A percentile compares a stretch with the other conserved stretches of the same genome.
These are phyloP conservation scores for Rhamnella rubrinervis DNA, from an alignment of 331 rosid genomes.

Conservation along the genomic window DNA sequence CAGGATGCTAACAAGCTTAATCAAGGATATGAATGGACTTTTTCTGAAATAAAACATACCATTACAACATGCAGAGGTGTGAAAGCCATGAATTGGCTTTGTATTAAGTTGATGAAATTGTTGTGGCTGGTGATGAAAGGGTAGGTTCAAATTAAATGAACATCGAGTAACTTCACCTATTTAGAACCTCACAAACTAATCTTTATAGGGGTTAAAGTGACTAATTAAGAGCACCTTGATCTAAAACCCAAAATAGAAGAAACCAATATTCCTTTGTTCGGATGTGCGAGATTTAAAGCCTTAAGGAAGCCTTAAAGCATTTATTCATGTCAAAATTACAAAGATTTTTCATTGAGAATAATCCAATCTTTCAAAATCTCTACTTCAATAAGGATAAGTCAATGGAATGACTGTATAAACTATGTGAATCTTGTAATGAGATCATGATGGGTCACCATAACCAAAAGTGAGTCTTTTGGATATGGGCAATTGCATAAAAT, in stretches of 20 bases:
- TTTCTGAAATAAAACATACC: background rate
- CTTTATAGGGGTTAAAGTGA: too few species aligned
- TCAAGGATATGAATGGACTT: background rate
- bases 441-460: conserved; percentile 11
- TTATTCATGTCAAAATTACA: too few species aligned
- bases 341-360: too few species aligned
- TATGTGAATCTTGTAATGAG: background rate
- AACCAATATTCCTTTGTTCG: too few species aligned
- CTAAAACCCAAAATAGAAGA: too few species aligned
- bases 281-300: too few species aligned
- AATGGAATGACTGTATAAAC: background rate
- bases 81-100: background rate
- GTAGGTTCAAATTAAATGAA: background rate
- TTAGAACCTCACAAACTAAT: too few species aligned
- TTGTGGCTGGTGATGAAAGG: conserved; percentile 3
- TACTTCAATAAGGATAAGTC: conserved; percentile 5
- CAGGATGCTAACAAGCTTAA: background rate
- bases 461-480: background rate
- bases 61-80: background rate
- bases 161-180: background rate
- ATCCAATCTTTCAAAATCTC: too few species aligned
- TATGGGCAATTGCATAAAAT: conserved; percentile 8
- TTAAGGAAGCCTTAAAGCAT: too few species aligned
- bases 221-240: too few species aligned
- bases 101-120: background rate